Evolutionary conservation across 441 rosid genomes (phyloP).

Genomic region (Daphne laureola): DNA sequence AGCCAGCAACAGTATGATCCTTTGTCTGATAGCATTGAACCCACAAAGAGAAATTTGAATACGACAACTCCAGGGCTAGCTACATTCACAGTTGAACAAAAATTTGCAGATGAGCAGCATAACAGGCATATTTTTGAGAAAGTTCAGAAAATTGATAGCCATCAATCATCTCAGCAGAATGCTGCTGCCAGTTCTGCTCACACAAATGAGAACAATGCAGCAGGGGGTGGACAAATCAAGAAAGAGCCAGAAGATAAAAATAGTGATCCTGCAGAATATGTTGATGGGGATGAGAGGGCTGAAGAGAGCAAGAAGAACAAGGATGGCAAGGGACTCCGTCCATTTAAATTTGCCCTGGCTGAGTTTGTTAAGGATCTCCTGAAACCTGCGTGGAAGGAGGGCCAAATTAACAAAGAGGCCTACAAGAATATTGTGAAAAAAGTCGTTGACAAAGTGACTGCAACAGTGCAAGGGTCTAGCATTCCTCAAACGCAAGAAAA

Average conservation of each 20-base stretch:
- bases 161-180: constrained; percentile 21
- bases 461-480: constrained; percentile 57
- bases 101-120: constrained; percentile 14
- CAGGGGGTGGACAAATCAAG: constrained; percentile 26
- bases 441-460: constrained; percentile 87
- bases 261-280: constrained; percentile 35
- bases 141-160: constrained; percentile 18
- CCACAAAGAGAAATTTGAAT: constrained; percentile 19
- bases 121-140: constrained; percentile 18
- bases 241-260: constrained; percentile 27
- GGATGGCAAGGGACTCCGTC: constrained; percentile 63
- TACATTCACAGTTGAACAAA: constrained; percentile 17
- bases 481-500: constrained; percentile 92
- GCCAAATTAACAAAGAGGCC: constrained; percentile 75
- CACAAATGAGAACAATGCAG: constrained; percentile 20
- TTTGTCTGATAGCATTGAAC: constrained; percentile 34
- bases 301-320: constrained; percentile 68
- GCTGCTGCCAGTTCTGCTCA: constrained; percentile 24
- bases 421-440: constrained; percentile 94
- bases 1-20: constrained; percentile 47
- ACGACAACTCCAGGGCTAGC: constrained; percentile 19
- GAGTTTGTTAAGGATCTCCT: constrained; percentile 85
- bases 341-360: constrained; percentile 84
- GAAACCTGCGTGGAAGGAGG: constrained; percentile 96
- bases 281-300: constrained; percentile 40